Evolutionary conservation across 805 yeast genomes (phyloP), one percentile per base, ranked within the genome.

Genomic region (Cyberlindnera mycetangii): DNA sequence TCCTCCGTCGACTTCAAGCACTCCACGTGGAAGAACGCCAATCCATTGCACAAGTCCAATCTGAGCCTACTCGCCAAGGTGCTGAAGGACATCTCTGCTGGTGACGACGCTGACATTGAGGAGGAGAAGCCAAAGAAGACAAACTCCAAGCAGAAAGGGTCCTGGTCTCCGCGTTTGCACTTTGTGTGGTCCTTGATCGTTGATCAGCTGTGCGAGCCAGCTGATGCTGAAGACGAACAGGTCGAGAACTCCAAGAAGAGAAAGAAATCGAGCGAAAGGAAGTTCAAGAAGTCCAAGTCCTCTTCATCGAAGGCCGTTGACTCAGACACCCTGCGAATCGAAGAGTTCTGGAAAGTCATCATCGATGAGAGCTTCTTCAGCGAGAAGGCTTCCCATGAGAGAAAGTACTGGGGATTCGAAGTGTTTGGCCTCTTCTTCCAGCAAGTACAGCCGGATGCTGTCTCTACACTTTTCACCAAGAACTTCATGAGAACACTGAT

Each of bases 341-440:
- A 69, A 8, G 93, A 86, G 42, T 89, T 92, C 61, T 89, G 96
- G 95, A 77, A 79, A 53, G 69, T 74, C 4, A 81, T 80, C 6
- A 76, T 92, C 14, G 97, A 92, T 59, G 93, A 89, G 55, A 75
- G 85, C 4, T 78, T 86, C 48, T 90, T 92, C 54, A 71, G 86
- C 5, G 79, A 78, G 30, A 79, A 82, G 51, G 73, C 96, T 0
- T 89, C 97, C 1, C 78, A 83, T 25, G 97, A 90, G 62, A 72
- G 96, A 45, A 92, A 90, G 61, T 86, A 75, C 62, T 78, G 88
- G 76, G 98, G 97, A 0, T 79, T 90, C 55, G 85, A 85, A 53
- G 75, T 89, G 10, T 79, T 90, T 49, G 71, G 66, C 33, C 67
- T 72, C 41, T 71, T 80, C 44, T 59, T 82, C 7, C 58, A 62